Evolutionary conservation across 2,329 filamentous ascomycete species (phyloP).

Genomic region (Ophiostoma montium): DNA sequence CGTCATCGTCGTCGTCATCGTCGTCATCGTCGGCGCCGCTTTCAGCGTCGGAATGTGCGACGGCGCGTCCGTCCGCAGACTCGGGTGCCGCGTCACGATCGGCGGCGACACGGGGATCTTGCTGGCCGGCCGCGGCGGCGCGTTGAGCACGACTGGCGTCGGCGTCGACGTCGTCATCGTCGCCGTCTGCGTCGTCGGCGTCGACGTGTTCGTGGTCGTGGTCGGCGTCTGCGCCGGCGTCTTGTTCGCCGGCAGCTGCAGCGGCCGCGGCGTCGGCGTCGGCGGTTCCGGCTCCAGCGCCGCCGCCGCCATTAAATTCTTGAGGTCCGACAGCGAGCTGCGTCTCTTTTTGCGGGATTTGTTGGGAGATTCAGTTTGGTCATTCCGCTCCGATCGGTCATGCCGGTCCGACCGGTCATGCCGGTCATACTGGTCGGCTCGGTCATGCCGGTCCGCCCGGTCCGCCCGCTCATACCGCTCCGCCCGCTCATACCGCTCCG

Average conservation of each 20-base stretch:
- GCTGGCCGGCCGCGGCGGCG: too few relatives aligned
- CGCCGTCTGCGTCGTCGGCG: constrained; percentile 24
- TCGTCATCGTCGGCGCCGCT: constrained; percentile 37
- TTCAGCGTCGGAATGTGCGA: not conserved
- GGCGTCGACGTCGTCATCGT: constrained; percentile 25
- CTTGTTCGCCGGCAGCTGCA: constrained; percentile 32
- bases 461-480: too few relatives aligned
- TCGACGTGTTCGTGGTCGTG: constrained; percentile 39
- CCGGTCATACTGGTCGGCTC: too few relatives aligned
- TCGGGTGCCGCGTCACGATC: too few relatives aligned
- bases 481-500: too few relatives aligned
- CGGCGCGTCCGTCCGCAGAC: too few relatives aligned
- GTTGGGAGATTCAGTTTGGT: too few relatives aligned
- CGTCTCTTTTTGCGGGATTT: constrained; percentile 77
- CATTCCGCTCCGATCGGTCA: too few relatives aligned
- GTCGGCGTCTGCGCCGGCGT: constrained; percentile 41
- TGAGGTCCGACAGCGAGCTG: constrained; percentile 82
- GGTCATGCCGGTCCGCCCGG: too few relatives aligned
- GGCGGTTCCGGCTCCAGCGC: constrained; percentile 28
- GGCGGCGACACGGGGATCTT: constrained; percentile 39
- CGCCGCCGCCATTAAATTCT: constrained; percentile 45
- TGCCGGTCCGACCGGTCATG: too few relatives aligned
- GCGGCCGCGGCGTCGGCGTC: constrained; percentile 13
- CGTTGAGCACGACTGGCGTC: too few relatives aligned
- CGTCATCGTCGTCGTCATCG: constrained; percentile 13